These are phyloP conservation scores for Ophiocordyceps sinensis DNA, from an alignment of 2,329 filamentous ascomycete species.

Conservation along the genomic window DNA sequence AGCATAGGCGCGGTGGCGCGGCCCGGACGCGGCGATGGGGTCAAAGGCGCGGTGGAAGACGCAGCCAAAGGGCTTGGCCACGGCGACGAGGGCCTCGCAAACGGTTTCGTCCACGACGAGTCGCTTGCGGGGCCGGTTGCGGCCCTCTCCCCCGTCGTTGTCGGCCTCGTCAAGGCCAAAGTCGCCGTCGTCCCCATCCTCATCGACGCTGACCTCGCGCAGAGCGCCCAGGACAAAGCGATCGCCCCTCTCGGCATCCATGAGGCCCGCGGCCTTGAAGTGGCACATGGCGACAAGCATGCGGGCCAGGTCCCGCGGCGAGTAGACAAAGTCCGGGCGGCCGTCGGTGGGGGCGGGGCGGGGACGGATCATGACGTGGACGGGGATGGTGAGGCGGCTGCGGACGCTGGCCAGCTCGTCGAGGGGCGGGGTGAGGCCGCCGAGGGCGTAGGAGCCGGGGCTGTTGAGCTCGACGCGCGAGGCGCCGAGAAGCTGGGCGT, in stretches of 20 bases:
- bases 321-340: conserved; percentile 33
- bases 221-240: conserved; percentile 43
- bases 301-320: conserved; percentile 21
- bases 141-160: background rate
- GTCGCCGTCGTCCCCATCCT: background rate
- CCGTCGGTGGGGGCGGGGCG: conserved; percentile 10
- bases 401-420: conserved; percentile 21
- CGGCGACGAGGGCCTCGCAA: conserved; percentile 24
- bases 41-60: conserved; percentile 46
- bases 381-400: conserved; percentile 17
- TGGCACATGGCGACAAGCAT: conserved; percentile 27
- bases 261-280: conserved; percentile 21
- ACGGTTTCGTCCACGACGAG: conserved; percentile 23
- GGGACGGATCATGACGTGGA: conserved; percentile 43
- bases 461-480: conserved; percentile 40
- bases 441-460: conserved; percentile 30
- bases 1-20: conserved; percentile 4
- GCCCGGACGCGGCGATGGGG: conserved; percentile 19
- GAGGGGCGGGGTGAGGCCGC: conserved; percentile 35
- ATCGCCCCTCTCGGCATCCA: conserved; percentile 29
- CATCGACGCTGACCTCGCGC: background rate
- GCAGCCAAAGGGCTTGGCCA: conserved; percentile 26
- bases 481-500: conserved; percentile 27
- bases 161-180: background rate
- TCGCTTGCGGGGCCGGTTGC: background rate